Base-by-base conservation (phyloP, 2,329 filamentous ascomycete genomes). In the Pseudogymnoascus sp. region DNA sequence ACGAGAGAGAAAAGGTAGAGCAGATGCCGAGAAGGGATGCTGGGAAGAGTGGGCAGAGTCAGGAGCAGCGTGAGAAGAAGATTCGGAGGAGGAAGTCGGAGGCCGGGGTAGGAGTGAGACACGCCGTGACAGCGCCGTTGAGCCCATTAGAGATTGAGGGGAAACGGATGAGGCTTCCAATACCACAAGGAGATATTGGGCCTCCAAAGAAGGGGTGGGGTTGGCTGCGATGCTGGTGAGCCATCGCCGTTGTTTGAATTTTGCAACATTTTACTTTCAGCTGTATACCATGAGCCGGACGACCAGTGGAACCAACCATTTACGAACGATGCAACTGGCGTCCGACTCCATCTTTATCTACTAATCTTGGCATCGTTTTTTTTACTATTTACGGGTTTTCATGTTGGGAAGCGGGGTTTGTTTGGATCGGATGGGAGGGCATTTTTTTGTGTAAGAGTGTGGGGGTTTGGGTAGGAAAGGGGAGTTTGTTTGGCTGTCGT, bases 121-220 rank as follows among this genome's bases (percentile, higher is more conserved):
- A 70, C 56, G 71, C 70, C 1, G 64, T 67, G 1, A 72, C 71
- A 23, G 69, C 69, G 46, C 71, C 71, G 33, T 60, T 72, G 62
- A 72, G 69, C 62, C 71, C 71, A 1, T 60, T 72, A 21, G 70
- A 70, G 60, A 65, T 66, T 3, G 66, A 71, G 62, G 69, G 72
- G 61, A 66, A 66, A 38, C 31, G 23, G 11, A 40, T 38, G 17
- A 35, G 40, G 21, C n/a, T 35, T 17, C 10, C 44, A n/a, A 42
- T 56, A 19, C 50, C 17, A 26, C 37, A 46, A 2, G 60, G 60
- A 10, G 37, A 50, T 21, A 44, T 62, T 7, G 60, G 60, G 3
- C 40, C 40, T 5, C 19, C 56, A 15, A 42, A 56, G 19, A 59
- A 62, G 21, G 59, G 44, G 1, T 63, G 62, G 61, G 59, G 17